Evolutionary conservation across 305 asterid species (phyloP).

Genomic region (Coffea humblotiana): DNA sequence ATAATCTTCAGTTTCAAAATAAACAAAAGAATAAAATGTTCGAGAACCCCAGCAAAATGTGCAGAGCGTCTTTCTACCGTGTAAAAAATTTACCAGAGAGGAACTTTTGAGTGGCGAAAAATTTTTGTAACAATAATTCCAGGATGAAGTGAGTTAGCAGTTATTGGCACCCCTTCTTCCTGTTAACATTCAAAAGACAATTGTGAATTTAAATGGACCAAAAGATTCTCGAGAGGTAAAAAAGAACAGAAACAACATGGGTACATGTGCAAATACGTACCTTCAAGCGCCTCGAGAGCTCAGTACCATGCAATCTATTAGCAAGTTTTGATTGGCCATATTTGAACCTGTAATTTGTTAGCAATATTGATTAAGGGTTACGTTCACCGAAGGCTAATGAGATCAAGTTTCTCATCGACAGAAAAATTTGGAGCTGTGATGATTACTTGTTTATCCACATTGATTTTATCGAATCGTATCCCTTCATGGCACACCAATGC

Average conservation of each 20-base stretch:
- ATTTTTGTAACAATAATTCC: conserved; percentile 25
- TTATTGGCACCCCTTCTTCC: conserved; percentile 37
- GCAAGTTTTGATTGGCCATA: conserved; percentile 44
- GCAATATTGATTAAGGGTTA: background rate
- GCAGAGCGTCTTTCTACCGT: background rate
- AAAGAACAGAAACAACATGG: too few relatives aligned
- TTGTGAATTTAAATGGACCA: background rate
- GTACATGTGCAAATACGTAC: background rate
- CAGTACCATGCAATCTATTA: conserved; percentile 31
- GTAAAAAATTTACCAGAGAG: conserved; percentile 16
- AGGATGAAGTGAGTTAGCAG: conserved; percentile 39
- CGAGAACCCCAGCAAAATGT: background rate
- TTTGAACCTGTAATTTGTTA: conserved; percentile 10
- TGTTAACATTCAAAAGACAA: background rate
- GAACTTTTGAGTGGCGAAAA: conserved; percentile 20
- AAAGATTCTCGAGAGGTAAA: background rate
- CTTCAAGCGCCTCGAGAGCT: conserved; percentile 32
- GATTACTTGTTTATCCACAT: conserved; percentile 31
- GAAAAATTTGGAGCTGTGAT: background rate
- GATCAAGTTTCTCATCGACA: background rate
- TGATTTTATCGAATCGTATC: conserved; percentile 50
- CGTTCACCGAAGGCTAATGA: background rate
- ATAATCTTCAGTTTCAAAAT: too few relatives aligned
- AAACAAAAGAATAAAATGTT: background rate
- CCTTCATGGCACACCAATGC: conserved; percentile 48